A percentile compares a stretch with the other conserved stretches of the same genome.
Conservation (phyloP, 2,329 filamentous ascomycete genomes). For the Aspergillus sp. region DNA sequence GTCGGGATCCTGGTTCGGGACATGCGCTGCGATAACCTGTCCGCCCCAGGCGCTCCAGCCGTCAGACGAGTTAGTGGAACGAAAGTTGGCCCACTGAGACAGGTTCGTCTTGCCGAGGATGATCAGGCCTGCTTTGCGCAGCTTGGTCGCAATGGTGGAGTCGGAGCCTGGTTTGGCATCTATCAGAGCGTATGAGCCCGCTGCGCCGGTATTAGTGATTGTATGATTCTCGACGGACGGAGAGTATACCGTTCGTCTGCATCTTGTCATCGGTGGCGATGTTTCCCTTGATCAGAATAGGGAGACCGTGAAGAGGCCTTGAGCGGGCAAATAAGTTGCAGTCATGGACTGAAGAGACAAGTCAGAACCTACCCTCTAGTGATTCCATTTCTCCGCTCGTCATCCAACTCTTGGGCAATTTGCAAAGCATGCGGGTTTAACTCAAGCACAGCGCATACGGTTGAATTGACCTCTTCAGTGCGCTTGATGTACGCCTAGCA, state of each 20-base stretch:
- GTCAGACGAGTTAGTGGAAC: slow-evolving; percentile 53
- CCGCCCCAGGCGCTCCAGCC: slow-evolving; percentile 66
- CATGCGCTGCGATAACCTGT: slow-evolving; percentile 61
- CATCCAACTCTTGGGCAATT: slow-evolving; percentile 50
- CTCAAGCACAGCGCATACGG: slow-evolving; percentile 52
- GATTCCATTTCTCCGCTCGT: slow-evolving; percentile 48
- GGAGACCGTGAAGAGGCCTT: slow-evolving; percentile 58
- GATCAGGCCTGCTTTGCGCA: slow-evolving; percentile 60
- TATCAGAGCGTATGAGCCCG: slow-evolving; percentile 62
- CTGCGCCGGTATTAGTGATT: slow-evolving; percentile 17
- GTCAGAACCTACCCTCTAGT: slow-evolving; percentile 38
- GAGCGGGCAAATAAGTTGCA: neutral
- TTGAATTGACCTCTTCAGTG: slow-evolving; percentile 55
- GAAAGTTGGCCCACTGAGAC: slow-evolving; percentile 63
- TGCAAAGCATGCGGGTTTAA: slow-evolving; percentile 54
- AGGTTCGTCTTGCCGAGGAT: slow-evolving; percentile 66
- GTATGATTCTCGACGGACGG: neutral
- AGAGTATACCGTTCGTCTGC: slow-evolving; percentile 53
- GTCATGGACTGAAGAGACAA: neutral
- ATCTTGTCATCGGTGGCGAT: slow-evolving; percentile 62
- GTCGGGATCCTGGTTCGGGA: slow-evolving; percentile 58
- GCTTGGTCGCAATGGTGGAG: slow-evolving; percentile 57
- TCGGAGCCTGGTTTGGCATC: slow-evolving; percentile 58
- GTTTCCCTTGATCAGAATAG: slow-evolving; percentile 65
- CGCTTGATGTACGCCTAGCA: slow-evolving; percentile 50